Percentiles rank a stretch among this genome's conserved stretches.
Conservation (phyloP, 345 rosid species). For the Adansonia digitata region DNA sequence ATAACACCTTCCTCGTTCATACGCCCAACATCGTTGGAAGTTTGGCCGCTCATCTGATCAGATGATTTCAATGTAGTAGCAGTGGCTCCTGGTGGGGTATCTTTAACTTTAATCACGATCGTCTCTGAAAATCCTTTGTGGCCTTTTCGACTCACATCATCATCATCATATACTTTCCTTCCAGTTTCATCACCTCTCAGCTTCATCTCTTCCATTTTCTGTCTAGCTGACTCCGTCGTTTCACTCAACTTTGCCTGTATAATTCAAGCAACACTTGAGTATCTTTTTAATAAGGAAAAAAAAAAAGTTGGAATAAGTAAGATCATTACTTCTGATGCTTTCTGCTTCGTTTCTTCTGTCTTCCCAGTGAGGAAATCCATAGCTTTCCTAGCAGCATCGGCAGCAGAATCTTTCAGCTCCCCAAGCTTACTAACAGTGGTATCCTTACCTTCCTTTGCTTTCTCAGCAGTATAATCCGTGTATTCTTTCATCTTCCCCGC, state of each 20-base stretch:
- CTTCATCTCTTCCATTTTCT: conserved; percentile 39
- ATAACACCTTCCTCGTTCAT: neutral
- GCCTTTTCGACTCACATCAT: conserved; percentile 24
- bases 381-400: conserved; percentile 55
- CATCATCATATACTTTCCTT: conserved; percentile 23
- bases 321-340: neutral
- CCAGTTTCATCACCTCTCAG: conserved; percentile 29
- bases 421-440: conserved; percentile 28
- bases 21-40: conserved; percentile 60
- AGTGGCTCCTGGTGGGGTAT: conserved; percentile 23
- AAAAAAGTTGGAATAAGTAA: neutral
- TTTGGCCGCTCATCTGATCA: conserved; percentile 54
- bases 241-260: conserved; percentile 42
- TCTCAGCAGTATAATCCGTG: neutral
- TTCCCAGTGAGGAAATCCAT: conserved; percentile 24
- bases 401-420: conserved; percentile 43
- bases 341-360: conserved; percentile 4
- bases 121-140: neutral
- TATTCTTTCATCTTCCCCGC: neutral
- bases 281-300: no score
- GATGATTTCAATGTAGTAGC: conserved; percentile 32
- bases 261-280: neutral
- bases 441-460: conserved; percentile 33
- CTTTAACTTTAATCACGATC: conserved; percentile 16
- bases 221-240: conserved; percentile 44